Evolutionary conservation across 148 eudicot species (phyloP).

Genomic region (Nyssa sinensis): DNA sequence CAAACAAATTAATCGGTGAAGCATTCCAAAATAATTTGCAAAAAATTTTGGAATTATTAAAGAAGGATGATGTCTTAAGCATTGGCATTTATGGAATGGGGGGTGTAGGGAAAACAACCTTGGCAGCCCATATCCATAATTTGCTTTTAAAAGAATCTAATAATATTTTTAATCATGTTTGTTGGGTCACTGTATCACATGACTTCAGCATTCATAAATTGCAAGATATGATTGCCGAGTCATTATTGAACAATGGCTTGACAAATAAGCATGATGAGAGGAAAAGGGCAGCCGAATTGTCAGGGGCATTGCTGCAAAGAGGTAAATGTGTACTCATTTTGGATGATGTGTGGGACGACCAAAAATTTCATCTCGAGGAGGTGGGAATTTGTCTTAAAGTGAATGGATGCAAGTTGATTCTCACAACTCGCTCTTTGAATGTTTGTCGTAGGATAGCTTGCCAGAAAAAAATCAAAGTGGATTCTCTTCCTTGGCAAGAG

Average conservation of each 20-base stretch:
- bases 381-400: constrained; percentile 7
- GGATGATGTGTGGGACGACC: constrained; percentile 14
- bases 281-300: neutral
- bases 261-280: neutral
- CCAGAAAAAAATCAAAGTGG: neutral
- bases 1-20: too few species aligned
- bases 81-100: constrained; percentile 10
- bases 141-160: neutral
- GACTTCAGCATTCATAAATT: neutral
- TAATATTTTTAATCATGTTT: neutral
- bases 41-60: constrained; percentile 5
- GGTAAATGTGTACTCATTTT: constrained; percentile 9
- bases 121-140: neutral
- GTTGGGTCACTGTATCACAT: constrained; percentile 4
- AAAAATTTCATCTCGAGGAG: constrained; percentile 3
- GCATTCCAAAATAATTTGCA: constrained; percentile 5
- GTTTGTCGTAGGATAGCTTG: constrained; percentile 6
- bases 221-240: constrained; percentile 5
- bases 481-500: constrained; percentile 7
- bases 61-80: too few species aligned
- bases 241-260: neutral
- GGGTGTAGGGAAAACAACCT: neutral
- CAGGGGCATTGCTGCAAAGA: neutral
- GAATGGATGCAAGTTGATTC: constrained; percentile 7
- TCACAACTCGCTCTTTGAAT: constrained; percentile 1